phyloP scores from a whole-genome alignment of 2,329 filamentous ascomycete genomes.

The Cyanodermella asteris region DNA sequence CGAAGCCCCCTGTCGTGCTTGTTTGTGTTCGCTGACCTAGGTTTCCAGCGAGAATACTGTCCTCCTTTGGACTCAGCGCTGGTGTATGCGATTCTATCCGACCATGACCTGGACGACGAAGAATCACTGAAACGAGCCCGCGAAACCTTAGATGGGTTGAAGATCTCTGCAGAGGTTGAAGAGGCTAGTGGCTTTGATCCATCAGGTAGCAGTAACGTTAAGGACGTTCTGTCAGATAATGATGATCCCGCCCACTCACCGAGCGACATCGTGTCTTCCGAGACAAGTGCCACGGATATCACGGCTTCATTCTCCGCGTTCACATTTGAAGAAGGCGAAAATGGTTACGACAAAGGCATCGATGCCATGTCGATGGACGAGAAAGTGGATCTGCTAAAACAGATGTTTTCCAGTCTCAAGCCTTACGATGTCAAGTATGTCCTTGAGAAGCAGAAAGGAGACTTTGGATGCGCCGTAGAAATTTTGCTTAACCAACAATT shows the following conservation, averaged over 20 bases:
- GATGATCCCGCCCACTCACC: slow-evolving; percentile 9
- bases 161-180: slow-evolving; percentile 39
- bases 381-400: slow-evolving; percentile 40
- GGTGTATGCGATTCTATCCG: slow-evolving; percentile 51
- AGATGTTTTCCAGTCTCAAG: slow-evolving; percentile 52
- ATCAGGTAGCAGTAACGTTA: slow-evolving; percentile 40
- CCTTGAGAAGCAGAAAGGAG: slow-evolving; percentile 43
- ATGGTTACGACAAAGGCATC: slow-evolving; percentile 12
- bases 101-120: slow-evolving; percentile 42
- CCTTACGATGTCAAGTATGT: slow-evolving; percentile 42
- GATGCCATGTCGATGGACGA: slow-evolving; percentile 29
- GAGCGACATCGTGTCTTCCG: slow-evolving; percentile 14
- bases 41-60: slow-evolving; percentile 45
- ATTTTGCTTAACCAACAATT: slow-evolving; percentile 60
- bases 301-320: slow-evolving; percentile 13
- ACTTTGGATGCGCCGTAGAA: slow-evolving; percentile 52
- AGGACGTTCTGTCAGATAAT: too few relatives aligned
- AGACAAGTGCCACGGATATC: slow-evolving; percentile 26
- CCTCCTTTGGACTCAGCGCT: slow-evolving; percentile 56
- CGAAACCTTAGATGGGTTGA: slow-evolving; percentile 41
- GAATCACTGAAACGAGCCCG: slow-evolving; percentile 32
- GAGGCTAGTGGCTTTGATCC: slow-evolving; percentile 60
- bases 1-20: too few relatives aligned
- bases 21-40: slow-evolving; percentile 1
- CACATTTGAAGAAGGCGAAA: slow-evolving; percentile 5